Percentiles rank a stretch among this genome's conserved stretches.
These are phyloP conservation scores for Colletotrichum shisoi DNA, from an alignment of 2,329 filamentous ascomycete species.

Conservation along the genomic window DNA sequence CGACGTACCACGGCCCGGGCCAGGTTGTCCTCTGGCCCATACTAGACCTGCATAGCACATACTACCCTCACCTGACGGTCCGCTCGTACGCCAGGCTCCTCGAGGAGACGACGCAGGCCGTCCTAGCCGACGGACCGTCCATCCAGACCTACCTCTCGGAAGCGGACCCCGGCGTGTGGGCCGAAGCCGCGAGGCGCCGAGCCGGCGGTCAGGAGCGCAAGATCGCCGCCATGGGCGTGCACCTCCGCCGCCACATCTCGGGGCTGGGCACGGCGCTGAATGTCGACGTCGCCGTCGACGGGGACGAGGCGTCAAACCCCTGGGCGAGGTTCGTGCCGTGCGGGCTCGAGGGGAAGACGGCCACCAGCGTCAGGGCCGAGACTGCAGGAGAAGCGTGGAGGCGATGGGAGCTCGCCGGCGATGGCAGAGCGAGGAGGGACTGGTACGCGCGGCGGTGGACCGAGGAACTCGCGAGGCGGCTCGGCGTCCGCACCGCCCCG, in stretches of 20 bases:
- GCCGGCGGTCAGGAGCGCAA: constrained; percentile 63
- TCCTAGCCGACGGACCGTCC: constrained; percentile 64
- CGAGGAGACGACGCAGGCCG: constrained; percentile 76
- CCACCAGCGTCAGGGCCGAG: constrained; percentile 75
- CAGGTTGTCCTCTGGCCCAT: constrained; percentile 94
- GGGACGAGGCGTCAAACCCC: constrained; percentile 54
- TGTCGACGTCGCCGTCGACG: constrained; percentile 66
- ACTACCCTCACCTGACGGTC: constrained; percentile 69
- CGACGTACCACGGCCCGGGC: constrained; percentile 93
- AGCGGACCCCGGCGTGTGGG: constrained; percentile 89
- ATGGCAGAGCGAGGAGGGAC: constrained; percentile 11
- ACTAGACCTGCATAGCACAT: constrained; percentile 73
- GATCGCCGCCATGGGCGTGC: constrained; percentile 91
- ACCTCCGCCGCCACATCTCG: constrained; percentile 82
- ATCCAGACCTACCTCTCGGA: constrained; percentile 67
- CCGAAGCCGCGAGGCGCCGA: constrained; percentile 48
- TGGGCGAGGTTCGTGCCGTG: constrained; percentile 85
- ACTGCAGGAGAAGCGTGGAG: constrained; percentile 42
- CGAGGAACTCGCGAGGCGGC: constrained; percentile 27
- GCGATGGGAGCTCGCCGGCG: constrained; percentile 7
- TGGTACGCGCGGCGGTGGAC: constrained; percentile 35
- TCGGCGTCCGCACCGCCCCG: constrained; percentile 27
- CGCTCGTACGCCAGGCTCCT: constrained; percentile 80
- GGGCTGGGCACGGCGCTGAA: constrained; percentile 87
- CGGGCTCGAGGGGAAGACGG: constrained; percentile 79